Conservation (phyloP, 2,329 filamentous ascomycete genomes). For the Alternaria atra region DNA sequence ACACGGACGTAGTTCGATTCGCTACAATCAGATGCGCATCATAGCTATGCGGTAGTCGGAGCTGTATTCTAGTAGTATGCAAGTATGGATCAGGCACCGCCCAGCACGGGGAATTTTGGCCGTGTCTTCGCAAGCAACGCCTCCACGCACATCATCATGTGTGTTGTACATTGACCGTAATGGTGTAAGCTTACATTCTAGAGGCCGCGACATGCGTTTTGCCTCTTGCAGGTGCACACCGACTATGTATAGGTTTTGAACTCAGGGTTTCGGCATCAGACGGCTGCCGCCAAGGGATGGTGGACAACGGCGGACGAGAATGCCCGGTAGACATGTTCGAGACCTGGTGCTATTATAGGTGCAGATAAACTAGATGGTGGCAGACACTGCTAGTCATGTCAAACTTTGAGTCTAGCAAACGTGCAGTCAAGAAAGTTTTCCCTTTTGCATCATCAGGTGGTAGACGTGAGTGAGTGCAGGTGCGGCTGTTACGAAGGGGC, state of each 20-base stretch:
- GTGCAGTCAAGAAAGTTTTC: background rate
- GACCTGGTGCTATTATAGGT: constrained; percentile 2
- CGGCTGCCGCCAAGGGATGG: constrained; percentile 1
- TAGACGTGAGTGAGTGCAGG: background rate
- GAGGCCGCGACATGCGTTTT: background rate
- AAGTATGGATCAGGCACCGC: background rate
- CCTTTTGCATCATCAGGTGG: background rate
- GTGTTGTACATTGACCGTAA: background rate
- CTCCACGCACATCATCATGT: background rate
- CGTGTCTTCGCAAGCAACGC: background rate
- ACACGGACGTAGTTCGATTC: background rate
- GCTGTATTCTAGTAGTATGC: constrained; percentile 1
- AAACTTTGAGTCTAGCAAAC: constrained; percentile 4
- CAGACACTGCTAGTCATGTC: constrained; percentile 2
- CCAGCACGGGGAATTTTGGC: background rate
- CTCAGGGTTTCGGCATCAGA: background rate
- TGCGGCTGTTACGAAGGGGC: background rate
- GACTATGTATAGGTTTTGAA: background rate
- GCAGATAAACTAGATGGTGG: background rate
- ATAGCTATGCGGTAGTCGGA: background rate
- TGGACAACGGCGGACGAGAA: background rate
- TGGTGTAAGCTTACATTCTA: background rate
- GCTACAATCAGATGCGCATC: background rate
- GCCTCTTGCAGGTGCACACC: background rate
- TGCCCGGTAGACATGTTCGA: constrained; percentile 1